A percentile compares a stretch with the other conserved stretches of the same genome.
These are phyloP conservation scores for Erodium moschatum DNA, from an alignment of 441 rosid genomes.

Conservation along the genomic window DNA sequence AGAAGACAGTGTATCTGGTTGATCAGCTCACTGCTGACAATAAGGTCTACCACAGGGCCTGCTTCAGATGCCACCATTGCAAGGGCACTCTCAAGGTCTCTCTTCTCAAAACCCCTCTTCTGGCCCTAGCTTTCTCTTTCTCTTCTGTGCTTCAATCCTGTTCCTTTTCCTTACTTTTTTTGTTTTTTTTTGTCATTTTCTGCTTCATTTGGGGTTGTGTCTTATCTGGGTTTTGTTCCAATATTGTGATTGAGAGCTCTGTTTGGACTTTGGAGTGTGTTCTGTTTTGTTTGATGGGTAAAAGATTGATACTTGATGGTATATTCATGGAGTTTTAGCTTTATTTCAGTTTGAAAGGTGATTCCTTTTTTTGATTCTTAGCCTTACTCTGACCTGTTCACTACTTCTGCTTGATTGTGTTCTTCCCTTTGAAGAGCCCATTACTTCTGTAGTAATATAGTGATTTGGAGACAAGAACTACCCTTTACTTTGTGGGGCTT, in stretches of 20 bases:
- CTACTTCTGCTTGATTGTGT: not conserved
- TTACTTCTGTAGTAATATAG: not conserved
- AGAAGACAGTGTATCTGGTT: conserved; percentile 65
- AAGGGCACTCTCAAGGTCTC: conserved; percentile 64
- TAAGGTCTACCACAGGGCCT: conserved; percentile 57
- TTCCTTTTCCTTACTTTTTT: not conserved
- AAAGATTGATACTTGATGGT: not conserved
- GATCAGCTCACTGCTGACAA: conserved; percentile 56
- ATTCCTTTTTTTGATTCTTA: not conserved
- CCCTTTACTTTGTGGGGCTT: too few species aligned
- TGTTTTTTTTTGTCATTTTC: too few species aligned
- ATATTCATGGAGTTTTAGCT: not conserved
- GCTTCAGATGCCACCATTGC: conserved; percentile 71
- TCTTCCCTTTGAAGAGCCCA: not conserved
- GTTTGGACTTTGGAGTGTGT: conserved; percentile 6
- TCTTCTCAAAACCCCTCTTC: conserved; percentile 3
- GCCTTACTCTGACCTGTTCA: not conserved
- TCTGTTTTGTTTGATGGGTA: not conserved
- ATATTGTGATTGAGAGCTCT: not conserved
- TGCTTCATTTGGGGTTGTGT: not conserved
- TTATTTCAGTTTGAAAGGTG: not conserved
- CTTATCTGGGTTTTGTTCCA: not conserved
- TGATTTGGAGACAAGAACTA: not conserved
- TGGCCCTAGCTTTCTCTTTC: not conserved
- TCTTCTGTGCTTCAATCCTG: not conserved